Base-by-base conservation (phyloP, 257 asterid species). In the Parsonsia alboflavescens region DNA sequence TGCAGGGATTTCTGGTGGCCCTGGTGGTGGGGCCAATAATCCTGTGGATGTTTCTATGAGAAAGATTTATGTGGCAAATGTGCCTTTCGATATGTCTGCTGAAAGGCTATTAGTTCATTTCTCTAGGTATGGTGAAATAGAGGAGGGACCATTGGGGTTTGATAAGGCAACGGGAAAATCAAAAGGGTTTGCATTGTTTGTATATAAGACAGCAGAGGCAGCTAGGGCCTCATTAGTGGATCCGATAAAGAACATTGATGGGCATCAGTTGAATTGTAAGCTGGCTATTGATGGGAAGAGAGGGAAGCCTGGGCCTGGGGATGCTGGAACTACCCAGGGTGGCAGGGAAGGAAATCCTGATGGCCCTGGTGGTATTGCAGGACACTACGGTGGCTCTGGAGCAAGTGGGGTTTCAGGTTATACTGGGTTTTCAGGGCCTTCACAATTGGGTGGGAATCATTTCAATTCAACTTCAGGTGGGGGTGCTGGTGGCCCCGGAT, bases 121-220 rank as follows among this genome's bases (percentile, higher is more conserved):
- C 79, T 76, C 84, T 1, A 86, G 83, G 96, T 92, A 88, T 77
- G 97, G 97, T 73, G 96, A 90, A 83, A 88, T 92, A 21, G 96
- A 92, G 86, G 97, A 92, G 77, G 96, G 97, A 1, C 97, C 97
- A 0, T 83, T 92, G 66, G 97, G 96, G 50, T 92, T 90, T 73
- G 96, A 92, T 81, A 92, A 89, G 85, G 87, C 87, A 1, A 92
- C 97, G 0, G 97, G 97, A 71, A 92, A 92, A 82, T 85, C 91
- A 3, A 92, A 89, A 78, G 97, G 97, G 70, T 92, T 87, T 83
- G 92, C 96, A 2, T 77, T 92, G 77, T 92, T 90, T 81, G 97
- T 92, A 52, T 92, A 92, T 63, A 92, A 89, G 80, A 90, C 89
- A 3, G 84, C 86, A 0, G 96, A 88, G 78, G 92, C 91, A 0